These are phyloP conservation scores for Taphrina betulina DNA, from an alignment of 1,139 yeast genomes.

Conservation along the genomic window DNA sequence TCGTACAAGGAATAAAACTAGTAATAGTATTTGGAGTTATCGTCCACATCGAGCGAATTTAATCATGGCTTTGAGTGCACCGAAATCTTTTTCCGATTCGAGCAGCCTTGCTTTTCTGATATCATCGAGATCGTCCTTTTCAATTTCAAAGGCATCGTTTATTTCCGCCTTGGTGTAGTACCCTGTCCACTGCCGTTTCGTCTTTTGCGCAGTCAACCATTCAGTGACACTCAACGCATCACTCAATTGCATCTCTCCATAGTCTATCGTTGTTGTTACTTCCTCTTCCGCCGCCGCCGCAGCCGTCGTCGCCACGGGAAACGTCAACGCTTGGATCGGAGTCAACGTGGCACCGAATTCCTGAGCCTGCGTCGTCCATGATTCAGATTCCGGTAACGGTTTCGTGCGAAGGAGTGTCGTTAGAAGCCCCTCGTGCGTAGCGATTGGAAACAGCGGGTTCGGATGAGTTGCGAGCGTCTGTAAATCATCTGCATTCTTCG, in stretches of 20 bases:
- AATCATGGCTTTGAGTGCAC: slow-evolving; percentile 17
- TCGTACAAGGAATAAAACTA: no score
- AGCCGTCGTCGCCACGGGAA: background rate
- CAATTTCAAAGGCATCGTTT: slow-evolving; percentile 28
- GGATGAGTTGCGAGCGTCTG: slow-evolving; percentile 55
- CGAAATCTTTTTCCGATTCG: slow-evolving; percentile 1
- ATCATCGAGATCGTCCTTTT: slow-evolving; percentile 27
- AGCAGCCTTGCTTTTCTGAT: slow-evolving; percentile 12
- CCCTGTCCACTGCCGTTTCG: slow-evolving; percentile 24
- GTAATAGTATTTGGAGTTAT: no score
- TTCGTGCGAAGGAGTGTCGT: slow-evolving; percentile 83
- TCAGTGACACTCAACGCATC: slow-evolving; percentile 8
- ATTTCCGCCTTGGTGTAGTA: slow-evolving; percentile 23
- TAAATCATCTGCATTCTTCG: slow-evolving; percentile 18
- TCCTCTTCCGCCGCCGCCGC: slow-evolving; percentile 11
- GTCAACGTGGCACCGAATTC: background rate
- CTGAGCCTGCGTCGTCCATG: slow-evolving; percentile 52
- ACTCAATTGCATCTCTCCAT: background rate
- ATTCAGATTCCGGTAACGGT: slow-evolving; percentile 82
- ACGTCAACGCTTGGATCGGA: background rate
- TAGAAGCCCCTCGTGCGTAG: slow-evolving; percentile 75
- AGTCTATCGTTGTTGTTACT: background rate
- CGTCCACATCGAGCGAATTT: slow-evolving; percentile 22
- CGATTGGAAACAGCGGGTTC: slow-evolving; percentile 73
- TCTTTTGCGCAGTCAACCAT: slow-evolving; percentile 14